phyloP scores from a whole-genome alignment of 2,329 filamentous ascomycete species.

The Xylaria sp. region DNA sequence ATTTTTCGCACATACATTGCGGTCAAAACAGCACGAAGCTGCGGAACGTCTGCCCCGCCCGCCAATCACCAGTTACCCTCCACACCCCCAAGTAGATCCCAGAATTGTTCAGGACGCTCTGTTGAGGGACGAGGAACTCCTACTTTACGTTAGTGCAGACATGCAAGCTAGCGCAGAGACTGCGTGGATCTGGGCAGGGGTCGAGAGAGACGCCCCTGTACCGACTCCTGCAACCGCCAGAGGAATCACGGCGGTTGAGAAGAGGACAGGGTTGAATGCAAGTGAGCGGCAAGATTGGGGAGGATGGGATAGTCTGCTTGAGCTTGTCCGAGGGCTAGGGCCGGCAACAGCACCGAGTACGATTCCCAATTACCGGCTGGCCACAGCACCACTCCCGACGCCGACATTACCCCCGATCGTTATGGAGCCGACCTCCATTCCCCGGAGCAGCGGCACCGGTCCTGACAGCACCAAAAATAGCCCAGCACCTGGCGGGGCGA shows the following conservation, averaged over 20 bases:
- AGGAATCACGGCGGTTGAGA: constrained; percentile 58
- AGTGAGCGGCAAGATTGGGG: constrained; percentile 76
- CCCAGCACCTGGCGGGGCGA: constrained; percentile 46
- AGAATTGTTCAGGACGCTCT: constrained; percentile 53
- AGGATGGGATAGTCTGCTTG: constrained; percentile 81
- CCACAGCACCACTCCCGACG: constrained; percentile 39
- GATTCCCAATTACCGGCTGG: constrained; percentile 43
- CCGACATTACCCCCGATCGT: constrained; percentile 50
- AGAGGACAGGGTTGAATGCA: constrained; percentile 63
- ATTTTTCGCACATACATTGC: constrained; percentile 80
- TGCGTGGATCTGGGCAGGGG: constrained; percentile 84
- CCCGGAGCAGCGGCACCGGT: constrained; percentile 40
- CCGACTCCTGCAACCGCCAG: constrained; percentile 48
- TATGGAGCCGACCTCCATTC: constrained; percentile 45
- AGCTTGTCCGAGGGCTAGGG: constrained; percentile 66
- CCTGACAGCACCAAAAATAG: constrained; percentile 50
- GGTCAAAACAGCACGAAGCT: constrained; percentile 64
- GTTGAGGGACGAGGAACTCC: constrained; percentile 81
- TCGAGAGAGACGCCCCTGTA: constrained; percentile 59
- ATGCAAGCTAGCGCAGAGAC: constrained; percentile 81
- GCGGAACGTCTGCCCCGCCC: constrained; percentile 48
- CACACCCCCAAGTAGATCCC: constrained; percentile 42
- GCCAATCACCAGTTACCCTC: constrained; percentile 42
- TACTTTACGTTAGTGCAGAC: constrained; percentile 88
- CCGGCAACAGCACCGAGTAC: constrained; percentile 47